Base-by-base conservation (phyloP, 495 filamentous ascomycete genomes). In the Cryomyces antarcticus region DNA sequence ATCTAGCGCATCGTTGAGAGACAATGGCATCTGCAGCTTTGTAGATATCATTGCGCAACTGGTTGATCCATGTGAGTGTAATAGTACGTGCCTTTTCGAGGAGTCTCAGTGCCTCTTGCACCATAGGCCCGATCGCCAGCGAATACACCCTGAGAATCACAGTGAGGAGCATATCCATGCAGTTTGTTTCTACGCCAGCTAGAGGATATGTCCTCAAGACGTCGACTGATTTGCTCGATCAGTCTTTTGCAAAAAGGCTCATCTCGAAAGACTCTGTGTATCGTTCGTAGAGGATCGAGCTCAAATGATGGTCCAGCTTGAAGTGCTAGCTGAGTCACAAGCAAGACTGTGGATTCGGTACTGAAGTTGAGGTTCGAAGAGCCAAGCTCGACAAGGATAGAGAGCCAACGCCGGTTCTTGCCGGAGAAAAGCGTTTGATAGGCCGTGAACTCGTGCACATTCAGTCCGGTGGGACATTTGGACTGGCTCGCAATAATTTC, bases 291-390 rank as follows among this genome's bases (percentile, higher is more conserved):
- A 38, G 46, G 29, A 17, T 64, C 55, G 3, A 27, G 33, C 6
- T 42, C 29, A 10, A 50, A 41, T 4, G 46, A 41, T 7, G 72
- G 71, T 0, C 72, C 72, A 12, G 57, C 64, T 41, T 72, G 62
- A 5, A 61, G 34, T 0, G 62, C 57, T 6, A 75, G 53, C n/a
- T 65, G 60, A 10, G 45, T 50, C 5, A 73, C 41, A 11, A 72
- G 38, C 3, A 47, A 41, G 30, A 51, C 58, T 7, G 62, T 66
- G 1, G 56, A 56, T 33, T 73, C 68, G 5, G 55, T 61, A 39
- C 64, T 63, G 34, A 75, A 68, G 37, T 73, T 73, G 7, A 75
- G 38, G 41, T 71, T 72, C 0, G 62, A 59, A 0, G 69, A 66
- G 0, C 60, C 66, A 33, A 76, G 55, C 47, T 76, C 71, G 1